Base-by-base conservation (phyloP, 371 early-diverging fungal species). In the Gilbertella persicaria region DNA sequence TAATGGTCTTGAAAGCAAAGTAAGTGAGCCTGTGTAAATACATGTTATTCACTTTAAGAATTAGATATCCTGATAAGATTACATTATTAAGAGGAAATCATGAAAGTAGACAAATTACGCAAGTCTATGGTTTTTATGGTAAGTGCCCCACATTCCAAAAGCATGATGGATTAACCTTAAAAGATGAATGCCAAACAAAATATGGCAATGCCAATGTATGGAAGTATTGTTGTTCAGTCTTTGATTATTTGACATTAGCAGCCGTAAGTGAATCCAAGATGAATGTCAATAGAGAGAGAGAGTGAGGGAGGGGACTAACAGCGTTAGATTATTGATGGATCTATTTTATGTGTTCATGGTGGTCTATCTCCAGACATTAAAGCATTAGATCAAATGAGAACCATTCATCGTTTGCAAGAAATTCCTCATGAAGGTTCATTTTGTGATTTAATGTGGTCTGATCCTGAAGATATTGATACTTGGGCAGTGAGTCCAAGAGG, bases 61-160 rank as follows among this genome's bases (percentile, higher is more conserved):
- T 14, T 48, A 73, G 73, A 50, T 86, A 85, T 63, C 92, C 89
- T 47, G 92, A 97, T 63, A 89, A 98, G 45, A 92, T 99, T 55
- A 98, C 97, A 24, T 88, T 99, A 48, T 78, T 99, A 60, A 88
- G 99, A 61, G 99, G 99, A 45, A 99, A 99, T 79, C 99, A 99
- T 77, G 99, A 99, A 73, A 91, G 92, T 53, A 82, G 99, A 45
- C 98, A 99, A 69, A 99, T 99, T 62, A 99, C 99, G 4, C 97
- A 99, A 79, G 99, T 99, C 9, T 99, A 99, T 72, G 99, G 99
- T 19, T 99, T 99, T 71, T 99, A 98, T 79, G 77, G 75, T 75
- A 71, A 50, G 6, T 41, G 9, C 3, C 5, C 21, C 1, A 8
- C 5, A n/a, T 2, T 13, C n/a, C 1, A 14, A 23, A 19, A 20